Conservation (phyloP, 345 rosid genomes). For the Passiflora organensis region DNA sequence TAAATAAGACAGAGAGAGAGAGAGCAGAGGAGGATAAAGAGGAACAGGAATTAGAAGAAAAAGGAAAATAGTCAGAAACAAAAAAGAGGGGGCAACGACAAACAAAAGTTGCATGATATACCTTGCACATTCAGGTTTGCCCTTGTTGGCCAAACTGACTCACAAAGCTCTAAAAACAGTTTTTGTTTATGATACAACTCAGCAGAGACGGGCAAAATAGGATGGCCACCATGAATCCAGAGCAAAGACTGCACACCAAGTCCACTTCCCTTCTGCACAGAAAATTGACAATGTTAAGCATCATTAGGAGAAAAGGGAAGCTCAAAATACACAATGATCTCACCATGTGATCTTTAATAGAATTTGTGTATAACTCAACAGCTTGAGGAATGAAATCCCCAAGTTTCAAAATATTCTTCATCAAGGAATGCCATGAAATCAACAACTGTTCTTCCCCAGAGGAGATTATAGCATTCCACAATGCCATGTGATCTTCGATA, state of each 20-base stretch:
- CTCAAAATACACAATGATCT: constrained; percentile 3
- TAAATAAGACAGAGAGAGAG: constrained; percentile 9
- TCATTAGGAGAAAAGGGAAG: constrained; percentile 6
- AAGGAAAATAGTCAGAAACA: neutral
- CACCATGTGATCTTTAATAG: neutral
- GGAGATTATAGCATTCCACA: constrained; percentile 57
- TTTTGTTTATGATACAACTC: constrained; percentile 49
- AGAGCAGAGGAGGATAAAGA: neutral
- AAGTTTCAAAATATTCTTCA: constrained; percentile 56
- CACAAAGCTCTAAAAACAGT: constrained; percentile 47
- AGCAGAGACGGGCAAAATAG: constrained; percentile 56
- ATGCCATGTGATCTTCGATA: constrained; percentile 58
- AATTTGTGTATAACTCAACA: constrained; percentile 34
- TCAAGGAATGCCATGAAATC: constrained; percentile 59
- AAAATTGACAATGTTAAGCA: constrained; percentile 17
- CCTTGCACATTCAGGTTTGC: constrained; percentile 38
- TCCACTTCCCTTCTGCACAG: constrained; percentile 45
- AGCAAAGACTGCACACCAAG: constrained; percentile 60
- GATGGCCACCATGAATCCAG: constrained; percentile 93
- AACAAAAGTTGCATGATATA: constrained; percentile 23
- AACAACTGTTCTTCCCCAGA: constrained; percentile 40
- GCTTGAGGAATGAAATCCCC: constrained; percentile 41
- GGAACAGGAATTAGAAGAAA: neutral
- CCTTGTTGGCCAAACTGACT: constrained; percentile 54
- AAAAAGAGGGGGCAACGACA: neutral